Percentiles rank a stretch among this genome's conserved stretches.
Evolutionary conservation across 1,139 yeast genomes (phyloP).

Genomic region (Debaryomyces subglobosus): DNA sequence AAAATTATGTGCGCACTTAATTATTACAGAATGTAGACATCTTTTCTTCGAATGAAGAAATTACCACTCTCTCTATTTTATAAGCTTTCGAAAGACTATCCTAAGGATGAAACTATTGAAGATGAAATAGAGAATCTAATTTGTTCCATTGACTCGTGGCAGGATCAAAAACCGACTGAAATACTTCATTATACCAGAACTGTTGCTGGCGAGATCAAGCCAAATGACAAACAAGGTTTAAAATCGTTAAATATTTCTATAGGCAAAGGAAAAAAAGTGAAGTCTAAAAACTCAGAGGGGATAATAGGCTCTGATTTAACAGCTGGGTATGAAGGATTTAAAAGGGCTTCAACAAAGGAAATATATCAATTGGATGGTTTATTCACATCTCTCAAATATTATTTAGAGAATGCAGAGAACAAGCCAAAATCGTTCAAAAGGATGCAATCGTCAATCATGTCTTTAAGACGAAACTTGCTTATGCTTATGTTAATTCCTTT

Average conservation of each 20-base stretch:
- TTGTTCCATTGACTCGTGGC: not conserved
- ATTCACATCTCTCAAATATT: constrained; percentile 17
- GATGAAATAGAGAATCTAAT: not conserved
- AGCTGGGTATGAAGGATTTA: constrained; percentile 21
- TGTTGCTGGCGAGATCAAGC: constrained; percentile 9
- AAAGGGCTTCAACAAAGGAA: constrained; percentile 12
- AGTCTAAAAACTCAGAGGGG: constrained; percentile 9
- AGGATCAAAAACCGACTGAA: constrained; percentile 9
- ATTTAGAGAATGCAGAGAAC: constrained; percentile 11
- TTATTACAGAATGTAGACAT: not conserved
- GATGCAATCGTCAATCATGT: constrained; percentile 19
- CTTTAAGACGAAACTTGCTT: constrained; percentile 25
- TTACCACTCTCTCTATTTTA: not conserved
- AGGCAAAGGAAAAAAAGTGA: constrained; percentile 9
- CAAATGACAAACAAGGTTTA: constrained; percentile 16
- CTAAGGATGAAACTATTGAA: not conserved
- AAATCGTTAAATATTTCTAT: constrained; percentile 14
- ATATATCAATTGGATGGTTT: constrained; percentile 25
- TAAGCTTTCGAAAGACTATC: not conserved
- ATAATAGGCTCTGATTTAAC: constrained; percentile 24
- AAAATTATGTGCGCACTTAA: not conserved
- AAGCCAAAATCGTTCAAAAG: constrained; percentile 3
- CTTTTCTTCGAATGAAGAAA: constrained; percentile 1
- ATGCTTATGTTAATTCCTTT: constrained; percentile 25
- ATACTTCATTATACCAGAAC: constrained; percentile 15